Conservation (phyloP, 2,329 filamentous ascomycete genomes). For the Blastomyces parvus region DNA sequence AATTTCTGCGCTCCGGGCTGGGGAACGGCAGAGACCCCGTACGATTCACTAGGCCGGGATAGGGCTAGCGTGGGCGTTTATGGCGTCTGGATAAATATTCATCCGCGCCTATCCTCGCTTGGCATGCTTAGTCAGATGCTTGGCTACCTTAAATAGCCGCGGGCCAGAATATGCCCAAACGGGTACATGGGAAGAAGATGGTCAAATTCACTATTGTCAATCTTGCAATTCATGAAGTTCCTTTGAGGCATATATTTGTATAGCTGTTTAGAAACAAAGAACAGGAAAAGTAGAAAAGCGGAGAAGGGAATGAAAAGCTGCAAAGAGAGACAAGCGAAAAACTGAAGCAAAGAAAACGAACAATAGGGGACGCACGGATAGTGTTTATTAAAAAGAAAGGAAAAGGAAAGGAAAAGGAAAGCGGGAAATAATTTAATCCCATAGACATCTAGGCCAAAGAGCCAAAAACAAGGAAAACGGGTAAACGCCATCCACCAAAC, state of each 20-base stretch:
- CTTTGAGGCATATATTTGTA: neutral
- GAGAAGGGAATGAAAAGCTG: neutral
- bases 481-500: slow-evolving; percentile 33
- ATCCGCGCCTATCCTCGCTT: neutral
- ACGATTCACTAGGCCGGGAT: slow-evolving; percentile 1
- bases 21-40: slow-evolving; percentile 8
- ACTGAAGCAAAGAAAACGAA: neutral
- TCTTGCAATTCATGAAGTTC: neutral
- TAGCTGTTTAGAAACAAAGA: neutral
- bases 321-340: neutral
- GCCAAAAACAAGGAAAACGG: slow-evolving; percentile 13
- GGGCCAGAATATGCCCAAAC: neutral
- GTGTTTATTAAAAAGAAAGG: too few relatives aligned
- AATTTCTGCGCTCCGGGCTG: neutral
- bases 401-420: neutral
- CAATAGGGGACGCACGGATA: too few relatives aligned
- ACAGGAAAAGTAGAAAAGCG: neutral
- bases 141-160: neutral
- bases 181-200: neutral
- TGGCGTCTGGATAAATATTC: slow-evolving; percentile 1
- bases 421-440: neutral
- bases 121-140: neutral
- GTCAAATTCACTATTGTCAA: neutral
- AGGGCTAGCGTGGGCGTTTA: slow-evolving; percentile 4
- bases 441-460: slow-evolving; percentile 2